Conservation (phyloP, 805 yeast species). For the Candida methanosorbosa region DNA sequence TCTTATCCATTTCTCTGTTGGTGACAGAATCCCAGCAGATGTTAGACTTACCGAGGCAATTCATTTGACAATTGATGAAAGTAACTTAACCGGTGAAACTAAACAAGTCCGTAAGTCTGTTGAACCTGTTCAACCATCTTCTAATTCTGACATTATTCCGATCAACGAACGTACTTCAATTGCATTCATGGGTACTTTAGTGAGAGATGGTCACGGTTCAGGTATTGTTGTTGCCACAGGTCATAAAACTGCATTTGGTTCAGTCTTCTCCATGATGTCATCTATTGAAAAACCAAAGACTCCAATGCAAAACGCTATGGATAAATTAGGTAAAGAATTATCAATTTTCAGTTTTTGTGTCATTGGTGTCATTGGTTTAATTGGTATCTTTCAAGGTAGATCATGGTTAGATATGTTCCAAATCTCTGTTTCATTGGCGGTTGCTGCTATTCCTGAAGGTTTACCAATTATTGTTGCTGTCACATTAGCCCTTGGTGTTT, state of each 20-base stretch:
- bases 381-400: constrained; percentile 89
- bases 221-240: constrained; percentile 94
- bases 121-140: constrained; percentile 31
- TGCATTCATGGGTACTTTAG: constrained; percentile 96
- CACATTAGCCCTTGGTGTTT: constrained; percentile 90
- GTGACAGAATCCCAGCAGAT: constrained; percentile 97
- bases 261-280: constrained; percentile 92
- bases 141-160: constrained; percentile 32
- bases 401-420: constrained; percentile 98
- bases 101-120: constrained; percentile 68
- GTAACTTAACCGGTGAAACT: constrained; percentile 93
- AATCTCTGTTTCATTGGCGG: constrained; percentile 93
- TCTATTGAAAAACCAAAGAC: constrained; percentile 96
- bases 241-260: constrained; percentile 83
- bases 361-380: constrained; percentile 83
- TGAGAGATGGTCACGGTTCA: constrained; percentile 89
- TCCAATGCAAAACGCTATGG: constrained; percentile 94
- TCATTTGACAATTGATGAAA: constrained; percentile 82
- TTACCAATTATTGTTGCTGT: constrained; percentile 97
- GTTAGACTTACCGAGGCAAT: constrained; percentile 70
- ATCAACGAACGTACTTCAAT: constrained; percentile 66
- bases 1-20: constrained; percentile 78
- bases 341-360: constrained; percentile 77
- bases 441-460: constrained; percentile 99
- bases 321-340: constrained; percentile 84